A percentile compares a stretch with the other conserved stretches of the same genome.
Conservation (phyloP, 1,139 yeast species). For the Lodderomyces pseudojiufengensis region DNA sequence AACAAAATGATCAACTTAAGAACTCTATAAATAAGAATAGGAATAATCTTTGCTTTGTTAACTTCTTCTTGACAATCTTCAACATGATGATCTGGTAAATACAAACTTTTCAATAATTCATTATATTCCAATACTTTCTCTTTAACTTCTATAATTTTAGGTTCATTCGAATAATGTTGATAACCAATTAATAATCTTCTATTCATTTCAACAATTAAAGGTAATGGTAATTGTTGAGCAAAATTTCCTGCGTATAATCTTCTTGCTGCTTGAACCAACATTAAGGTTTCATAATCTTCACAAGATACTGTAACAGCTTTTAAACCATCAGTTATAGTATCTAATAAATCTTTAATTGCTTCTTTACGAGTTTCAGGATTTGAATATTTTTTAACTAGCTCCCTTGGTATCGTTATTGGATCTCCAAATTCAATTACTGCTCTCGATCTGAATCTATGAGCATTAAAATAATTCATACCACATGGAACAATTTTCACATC, state of each 20-base stretch:
- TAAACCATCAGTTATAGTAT: constrained; percentile 68
- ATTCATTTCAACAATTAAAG: constrained; percentile 85
- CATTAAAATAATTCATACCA: constrained; percentile 96
- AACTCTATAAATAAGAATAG: constrained; percentile 50
- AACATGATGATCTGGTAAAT: constrained; percentile 88
- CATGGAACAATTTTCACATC: constrained; percentile 88
- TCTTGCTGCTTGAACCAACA: constrained; percentile 91
- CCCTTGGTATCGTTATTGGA: constrained; percentile 69
- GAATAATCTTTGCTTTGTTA: constrained; percentile 43
- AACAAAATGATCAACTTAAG: constrained; percentile 52
- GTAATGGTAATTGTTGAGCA: constrained; percentile 68
- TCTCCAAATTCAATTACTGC: constrained; percentile 94
- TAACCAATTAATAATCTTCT: constrained; percentile 81
- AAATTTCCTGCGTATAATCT: constrained; percentile 78
- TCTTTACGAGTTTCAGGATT: constrained; percentile 54
- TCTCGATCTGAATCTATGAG: constrained; percentile 89
- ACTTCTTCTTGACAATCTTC: constrained; percentile 51
- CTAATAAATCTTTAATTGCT: constrained; percentile 70
- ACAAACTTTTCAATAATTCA: constrained; percentile 58
- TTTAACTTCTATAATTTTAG: constrained; percentile 59
- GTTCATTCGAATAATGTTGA: constrained; percentile 66
- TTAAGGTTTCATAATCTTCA: constrained; percentile 86
- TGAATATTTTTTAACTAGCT: constrained; percentile 61
- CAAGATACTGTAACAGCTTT: constrained; percentile 89
- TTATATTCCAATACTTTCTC: constrained; percentile 67